These are phyloP conservation scores for Dipodascus albidus DNA, from an alignment of 805 yeast species.

Conservation along the genomic window DNA sequence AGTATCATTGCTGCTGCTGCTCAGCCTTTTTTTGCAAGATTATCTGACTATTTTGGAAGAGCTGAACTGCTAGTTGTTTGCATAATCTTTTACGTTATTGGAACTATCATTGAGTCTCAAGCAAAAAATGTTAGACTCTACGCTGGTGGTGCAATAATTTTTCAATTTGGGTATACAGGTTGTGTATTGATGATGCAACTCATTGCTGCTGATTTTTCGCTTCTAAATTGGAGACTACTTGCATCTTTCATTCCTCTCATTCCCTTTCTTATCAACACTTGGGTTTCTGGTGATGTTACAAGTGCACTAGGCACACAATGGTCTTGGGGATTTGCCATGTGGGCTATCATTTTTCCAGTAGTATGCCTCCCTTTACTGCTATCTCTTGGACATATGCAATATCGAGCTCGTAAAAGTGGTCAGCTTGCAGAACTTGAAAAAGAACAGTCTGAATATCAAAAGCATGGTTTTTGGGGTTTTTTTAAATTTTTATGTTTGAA, in stretches of 20 bases:
- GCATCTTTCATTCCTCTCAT: conserved; percentile 54
- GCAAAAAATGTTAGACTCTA: conserved; percentile 45
- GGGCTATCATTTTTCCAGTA: conserved; percentile 68
- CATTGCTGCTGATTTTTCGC: conserved; percentile 54
- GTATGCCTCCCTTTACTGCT: conserved; percentile 46
- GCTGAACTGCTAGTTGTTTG: conserved; percentile 38
- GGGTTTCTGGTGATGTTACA: conserved; percentile 56
- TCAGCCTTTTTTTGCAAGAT: conserved; percentile 51
- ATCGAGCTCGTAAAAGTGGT: conserved; percentile 33
- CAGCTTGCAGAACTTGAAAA: not conserved
- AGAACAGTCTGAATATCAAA: conserved; percentile 17
- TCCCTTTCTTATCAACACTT: conserved; percentile 67
- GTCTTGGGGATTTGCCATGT: conserved; percentile 72
- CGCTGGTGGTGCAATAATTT: conserved; percentile 56
- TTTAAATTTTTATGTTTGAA: conserved; percentile 39
- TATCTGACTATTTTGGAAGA: conserved; percentile 58
- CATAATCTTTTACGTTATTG: conserved; percentile 45
- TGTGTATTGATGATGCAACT: conserved; percentile 44
- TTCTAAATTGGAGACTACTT: conserved; percentile 59
- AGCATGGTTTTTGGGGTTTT: conserved; percentile 25
- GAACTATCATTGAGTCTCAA: conserved; percentile 53
- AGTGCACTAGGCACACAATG: conserved; percentile 28
- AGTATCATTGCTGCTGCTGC: conserved; percentile 57
- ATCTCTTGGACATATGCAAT: conserved; percentile 45
- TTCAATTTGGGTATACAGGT: conserved; percentile 52